Base-by-base conservation (phyloP, 257 asterid species). In the Forsythia suspensa region DNA sequence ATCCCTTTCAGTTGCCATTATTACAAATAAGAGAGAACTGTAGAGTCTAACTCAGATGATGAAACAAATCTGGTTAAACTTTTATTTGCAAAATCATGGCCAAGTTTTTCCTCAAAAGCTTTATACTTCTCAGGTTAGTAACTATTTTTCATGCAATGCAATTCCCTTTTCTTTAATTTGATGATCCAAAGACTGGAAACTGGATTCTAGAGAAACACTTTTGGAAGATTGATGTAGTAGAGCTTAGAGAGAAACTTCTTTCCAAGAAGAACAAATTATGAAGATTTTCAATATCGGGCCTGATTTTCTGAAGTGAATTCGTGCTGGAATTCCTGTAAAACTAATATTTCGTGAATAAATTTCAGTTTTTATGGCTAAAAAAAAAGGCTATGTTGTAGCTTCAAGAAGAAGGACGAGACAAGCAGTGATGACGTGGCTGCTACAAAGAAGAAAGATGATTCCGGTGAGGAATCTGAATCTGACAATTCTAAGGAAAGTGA, bases 401-500 rank as follows among this genome's bases (percentile, higher is more conserved):
- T 15, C 71, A 24, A 87, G 34, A 29, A 80, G 39, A 81, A 83
- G 61, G 71, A 80, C 66, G 70, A 78, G 59, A 68, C 34, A 4
- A 63, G 79, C 40, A 73, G 78, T 75, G 75, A 68, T 6, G 80
- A 74, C 44, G 76, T 55, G 12, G 52, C 52, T 29, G 59, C 82
- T 43, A 42, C 76, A 18, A 84, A 83, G 70, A 67, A 84, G 71
- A 65, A 80, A 37, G 37, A 68, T 0, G 83, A 84, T 65, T 80
- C 87, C 38, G 73, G 84, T 74, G 90, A 84, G 42, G 81, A 78
- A 3, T 78, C 83, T 51, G 87, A 83, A 40, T 76, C 84, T 42
- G 88, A 82, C 41, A 88, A 86, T 73, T 85, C 92, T 42, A 91
- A 88, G 21, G 89, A 84, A 59, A 88, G 90, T 71, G 86, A 83